Evolutionary conservation across 495 filamentous ascomycete genomes (phyloP).

Genomic region (Cenococcum geophilum): DNA sequence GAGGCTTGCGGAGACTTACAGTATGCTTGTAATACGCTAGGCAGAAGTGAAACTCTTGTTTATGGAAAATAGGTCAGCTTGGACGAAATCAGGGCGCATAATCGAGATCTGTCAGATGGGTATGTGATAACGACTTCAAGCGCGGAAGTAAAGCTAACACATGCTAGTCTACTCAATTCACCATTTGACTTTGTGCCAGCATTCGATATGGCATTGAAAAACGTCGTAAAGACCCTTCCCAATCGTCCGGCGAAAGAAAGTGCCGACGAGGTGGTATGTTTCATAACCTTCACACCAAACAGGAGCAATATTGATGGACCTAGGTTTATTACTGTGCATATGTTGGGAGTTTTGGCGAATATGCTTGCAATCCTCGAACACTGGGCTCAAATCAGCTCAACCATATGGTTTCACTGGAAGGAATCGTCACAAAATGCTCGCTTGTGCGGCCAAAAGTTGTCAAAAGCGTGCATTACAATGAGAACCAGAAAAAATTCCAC

Average conservation of each 20-base stretch:
- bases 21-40: conserved; percentile 8
- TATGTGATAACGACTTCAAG: conserved; percentile 28
- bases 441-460: conserved; percentile 93
- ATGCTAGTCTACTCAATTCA: conserved; percentile 58
- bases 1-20: conserved; percentile 23
- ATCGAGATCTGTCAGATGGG: conserved; percentile 81
- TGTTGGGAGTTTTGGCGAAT: conserved; percentile 90
- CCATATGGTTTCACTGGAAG: conserved; percentile 93
- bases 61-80: conserved; percentile 64
- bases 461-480: conserved; percentile 94
- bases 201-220: conserved; percentile 83
- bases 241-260: conserved; percentile 56
- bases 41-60: not conserved
- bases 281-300: not conserved
- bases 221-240: conserved; percentile 71
- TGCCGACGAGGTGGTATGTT: conserved; percentile 54
- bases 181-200: conserved; percentile 85
- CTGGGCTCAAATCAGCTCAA: conserved; percentile 83
- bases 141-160: not conserved
- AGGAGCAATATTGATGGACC: conserved; percentile 6
- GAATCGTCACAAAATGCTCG: conserved; percentile 94
- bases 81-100: conserved; percentile 89
- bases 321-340: conserved; percentile 89
- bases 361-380: conserved; percentile 89
- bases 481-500: conserved; percentile 73